A percentile compares a stretch with the other conserved stretches of the same genome.
These are phyloP conservation scores for Neurospora intermedia DNA, from an alignment of 495 filamentous ascomycete species.

Conservation along the genomic window DNA sequence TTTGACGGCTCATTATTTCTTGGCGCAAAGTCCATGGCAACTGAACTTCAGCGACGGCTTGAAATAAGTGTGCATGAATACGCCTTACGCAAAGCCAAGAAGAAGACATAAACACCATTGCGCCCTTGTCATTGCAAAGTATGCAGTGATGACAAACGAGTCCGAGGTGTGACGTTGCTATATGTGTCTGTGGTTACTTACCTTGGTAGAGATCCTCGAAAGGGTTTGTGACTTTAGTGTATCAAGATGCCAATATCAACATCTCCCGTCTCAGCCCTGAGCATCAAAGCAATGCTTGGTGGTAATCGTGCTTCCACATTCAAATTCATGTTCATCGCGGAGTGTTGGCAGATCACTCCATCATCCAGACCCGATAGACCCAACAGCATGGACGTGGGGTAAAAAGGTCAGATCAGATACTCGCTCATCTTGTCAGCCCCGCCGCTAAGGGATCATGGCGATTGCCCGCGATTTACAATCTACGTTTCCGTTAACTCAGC, in stretches of 20 bases:
- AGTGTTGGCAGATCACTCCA: background rate
- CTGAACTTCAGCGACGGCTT: background rate
- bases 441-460: background rate
- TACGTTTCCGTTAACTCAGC: background rate
- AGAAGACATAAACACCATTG: background rate
- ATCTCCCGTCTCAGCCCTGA: background rate
- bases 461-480: background rate
- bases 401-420: background rate
- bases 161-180: background rate
- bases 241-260: background rate
- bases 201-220: background rate
- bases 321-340: background rate
- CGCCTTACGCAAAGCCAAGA: background rate
- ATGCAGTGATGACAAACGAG: background rate
- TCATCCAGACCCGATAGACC: background rate
- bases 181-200: background rate
- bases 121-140: background rate
- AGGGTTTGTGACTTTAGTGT: background rate
- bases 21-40: background rate
- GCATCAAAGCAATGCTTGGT: background rate
- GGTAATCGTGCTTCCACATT: background rate
- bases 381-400: background rate
- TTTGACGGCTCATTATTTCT: background rate
- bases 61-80: background rate
- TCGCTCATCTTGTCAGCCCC: background rate